Percentiles rank a stretch among this genome's conserved stretches.
Conservation (phyloP, 208 protist genomes). For the Leishmania turanica region DNA sequence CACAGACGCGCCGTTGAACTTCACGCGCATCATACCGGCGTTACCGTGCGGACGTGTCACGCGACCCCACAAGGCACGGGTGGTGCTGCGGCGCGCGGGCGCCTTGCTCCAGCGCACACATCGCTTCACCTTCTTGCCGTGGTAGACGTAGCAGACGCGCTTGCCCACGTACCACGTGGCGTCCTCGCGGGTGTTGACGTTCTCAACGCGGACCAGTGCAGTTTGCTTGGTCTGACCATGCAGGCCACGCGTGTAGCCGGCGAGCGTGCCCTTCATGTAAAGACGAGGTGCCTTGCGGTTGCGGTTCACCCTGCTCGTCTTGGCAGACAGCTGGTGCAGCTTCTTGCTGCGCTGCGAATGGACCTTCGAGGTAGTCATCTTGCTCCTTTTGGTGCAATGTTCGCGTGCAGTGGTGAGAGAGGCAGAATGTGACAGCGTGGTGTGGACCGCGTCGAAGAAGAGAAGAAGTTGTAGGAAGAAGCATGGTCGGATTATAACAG, state of each 20-base stretch:
- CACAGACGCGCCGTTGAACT: constrained; percentile 96
- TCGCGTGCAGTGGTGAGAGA: neutral
- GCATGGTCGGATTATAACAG: neutral
- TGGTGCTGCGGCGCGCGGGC: constrained; percentile 87
- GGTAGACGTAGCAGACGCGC: constrained; percentile 98
- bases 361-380: constrained; percentile 74
- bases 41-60: constrained; percentile 98
- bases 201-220: constrained; percentile 97
- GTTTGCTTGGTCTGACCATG: constrained; percentile 95
- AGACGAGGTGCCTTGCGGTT: constrained; percentile 88
- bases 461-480: neutral
- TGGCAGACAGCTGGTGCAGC: constrained; percentile 87
- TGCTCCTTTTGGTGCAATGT: constrained; percentile 6
- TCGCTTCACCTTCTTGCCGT: constrained; percentile 94
- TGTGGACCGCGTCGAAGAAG: neutral
- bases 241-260: constrained; percentile 90
- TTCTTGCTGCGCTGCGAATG: constrained; percentile 91
- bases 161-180: constrained; percentile 99
- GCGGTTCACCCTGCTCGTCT: constrained; percentile 84
- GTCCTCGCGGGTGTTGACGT: constrained; percentile 95
- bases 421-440: neutral
- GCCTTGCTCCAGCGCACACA: constrained; percentile 92
- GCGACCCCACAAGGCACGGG: constrained; percentile 98
- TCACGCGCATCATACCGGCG: constrained; percentile 96
- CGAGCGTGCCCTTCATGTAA: constrained; percentile 93